phyloP scores from a whole-genome alignment of 495 filamentous ascomycete species.

The Apiosordaria backusii region DNA sequence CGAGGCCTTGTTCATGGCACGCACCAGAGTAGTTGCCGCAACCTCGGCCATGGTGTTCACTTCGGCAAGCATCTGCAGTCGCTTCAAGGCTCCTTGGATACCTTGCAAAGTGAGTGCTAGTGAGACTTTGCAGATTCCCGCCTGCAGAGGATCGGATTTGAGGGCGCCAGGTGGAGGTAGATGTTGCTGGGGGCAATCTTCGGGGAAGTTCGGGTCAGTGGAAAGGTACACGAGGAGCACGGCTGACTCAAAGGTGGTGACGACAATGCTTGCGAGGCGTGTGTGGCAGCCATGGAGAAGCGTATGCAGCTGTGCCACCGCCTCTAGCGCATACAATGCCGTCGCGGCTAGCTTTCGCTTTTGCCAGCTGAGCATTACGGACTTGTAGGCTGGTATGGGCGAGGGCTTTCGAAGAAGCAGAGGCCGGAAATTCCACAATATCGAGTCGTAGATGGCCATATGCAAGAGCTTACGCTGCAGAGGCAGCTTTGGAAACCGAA shows the following conservation, averaged over 20 bases:
- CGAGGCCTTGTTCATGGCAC: not conserved
- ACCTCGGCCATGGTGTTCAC: not conserved
- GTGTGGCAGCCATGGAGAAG: not conserved
- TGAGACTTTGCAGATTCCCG: not conserved
- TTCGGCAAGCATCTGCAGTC: not conserved
- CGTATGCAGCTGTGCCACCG: not conserved
- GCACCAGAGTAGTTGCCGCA: not conserved
- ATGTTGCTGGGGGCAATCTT: not conserved
- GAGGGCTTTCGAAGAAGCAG: not conserved
- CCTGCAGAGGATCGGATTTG: not conserved
- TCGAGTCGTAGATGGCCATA: not conserved
- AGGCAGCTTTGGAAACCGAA: not conserved
- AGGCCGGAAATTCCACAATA: not conserved
- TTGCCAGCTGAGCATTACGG: not conserved
- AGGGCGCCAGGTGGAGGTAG: not conserved
- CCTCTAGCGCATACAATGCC: not conserved
- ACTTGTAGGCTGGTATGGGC: not conserved
- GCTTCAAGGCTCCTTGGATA: not conserved
- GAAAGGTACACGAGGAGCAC: not conserved
- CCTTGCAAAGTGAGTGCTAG: not conserved
- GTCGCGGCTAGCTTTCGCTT: not conserved
- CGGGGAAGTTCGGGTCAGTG: not conserved
- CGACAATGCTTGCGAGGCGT: not conserved
- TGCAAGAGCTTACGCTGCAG: not conserved
- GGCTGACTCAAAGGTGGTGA: not conserved